These are phyloP conservation scores for Aspergillus unguis DNA, from an alignment of 2,329 filamentous ascomycete species.

Conservation along the genomic window DNA sequence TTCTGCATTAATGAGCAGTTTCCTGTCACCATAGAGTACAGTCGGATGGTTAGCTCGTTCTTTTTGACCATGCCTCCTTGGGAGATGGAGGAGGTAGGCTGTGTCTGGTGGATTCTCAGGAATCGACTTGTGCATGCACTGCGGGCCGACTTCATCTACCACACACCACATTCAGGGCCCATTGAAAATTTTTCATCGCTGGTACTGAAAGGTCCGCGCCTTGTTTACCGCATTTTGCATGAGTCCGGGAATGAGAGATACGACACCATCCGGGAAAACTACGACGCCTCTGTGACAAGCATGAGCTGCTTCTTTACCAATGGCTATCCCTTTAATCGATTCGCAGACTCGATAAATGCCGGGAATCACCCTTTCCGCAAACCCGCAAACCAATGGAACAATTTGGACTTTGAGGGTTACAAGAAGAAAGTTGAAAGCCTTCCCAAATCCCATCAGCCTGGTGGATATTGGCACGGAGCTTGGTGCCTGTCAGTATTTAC, in stretches of 20 bases:
- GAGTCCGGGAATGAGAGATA: neutral
- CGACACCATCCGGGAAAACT: neutral
- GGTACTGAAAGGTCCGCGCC: neutral
- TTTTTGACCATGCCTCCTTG: neutral
- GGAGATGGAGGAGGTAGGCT: neutral
- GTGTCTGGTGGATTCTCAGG: neutral
- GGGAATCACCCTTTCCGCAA: neutral
- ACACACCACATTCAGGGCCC: neutral
- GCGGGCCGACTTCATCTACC: neutral
- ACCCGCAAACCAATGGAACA: neutral
- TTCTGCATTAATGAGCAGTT: neutral
- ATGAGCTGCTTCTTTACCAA: neutral
- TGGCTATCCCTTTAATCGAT: neutral
- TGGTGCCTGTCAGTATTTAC: no score
- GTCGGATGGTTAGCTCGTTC: neutral
- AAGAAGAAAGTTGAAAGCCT: neutral
- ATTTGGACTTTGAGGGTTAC: neutral
- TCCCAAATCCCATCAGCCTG: no score
- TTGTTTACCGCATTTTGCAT: neutral
- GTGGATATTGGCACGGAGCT: no score
- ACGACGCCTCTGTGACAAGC: neutral
- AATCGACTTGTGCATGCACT: conserved; percentile 6
- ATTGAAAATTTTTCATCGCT: neutral
- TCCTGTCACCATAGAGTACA: neutral
- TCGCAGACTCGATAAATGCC: neutral